Base-by-base conservation (phyloP, 164 flowering plant genomes). In the Liriodendron chinense region DNA sequence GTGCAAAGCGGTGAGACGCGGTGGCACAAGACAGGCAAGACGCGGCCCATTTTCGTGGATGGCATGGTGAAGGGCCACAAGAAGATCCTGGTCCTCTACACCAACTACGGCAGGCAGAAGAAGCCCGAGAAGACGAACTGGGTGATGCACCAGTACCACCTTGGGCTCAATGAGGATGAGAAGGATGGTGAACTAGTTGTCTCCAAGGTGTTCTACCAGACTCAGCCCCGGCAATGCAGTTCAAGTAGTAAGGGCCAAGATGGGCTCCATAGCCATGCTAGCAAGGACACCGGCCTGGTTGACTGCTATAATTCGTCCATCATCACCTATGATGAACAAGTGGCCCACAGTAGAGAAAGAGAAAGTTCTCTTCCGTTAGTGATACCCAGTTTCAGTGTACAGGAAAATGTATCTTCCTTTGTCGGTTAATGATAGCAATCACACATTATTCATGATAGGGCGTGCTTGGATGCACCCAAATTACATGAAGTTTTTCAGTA, bases 21-120 rank as follows among this genome's bases (percentile, higher is more conserved):
- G 64, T 95, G 99, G 99, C 99, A 95, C 77, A 95, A 95, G 78
- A 95, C 99, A 7, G 99, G 99, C 73, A 93, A 93, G 75, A 95
- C 99, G 0, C 83, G 97, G 74, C 90, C 99, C 7, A 89, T 95
- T 13, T 65, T 84, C 3, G 75, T 71, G 1, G 77, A 65, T 34
- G 92, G 94, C 6, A 73, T 24, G 50, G 75, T 85, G n/a, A 91
- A 86, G 69, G 99, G 99, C 7, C 89, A 85, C 87, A 95, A 95
- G 81, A 94, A 94, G 80, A 94, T 94, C 47, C 83, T 94, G 8
- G 98, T 94, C 43, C 91, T 94, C 18, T 95, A 95, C 86, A 89
- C 94, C 71, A 95, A 95, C 82, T 93, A 93, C 69, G 98, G 99
- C 1, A 82, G 93, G 79, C 92, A 87, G 78, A 82, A 85, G 48